Base-by-base conservation (phyloP, 371 early-diverging fungal species). In the Syncephalastrum monosporum region DNA sequence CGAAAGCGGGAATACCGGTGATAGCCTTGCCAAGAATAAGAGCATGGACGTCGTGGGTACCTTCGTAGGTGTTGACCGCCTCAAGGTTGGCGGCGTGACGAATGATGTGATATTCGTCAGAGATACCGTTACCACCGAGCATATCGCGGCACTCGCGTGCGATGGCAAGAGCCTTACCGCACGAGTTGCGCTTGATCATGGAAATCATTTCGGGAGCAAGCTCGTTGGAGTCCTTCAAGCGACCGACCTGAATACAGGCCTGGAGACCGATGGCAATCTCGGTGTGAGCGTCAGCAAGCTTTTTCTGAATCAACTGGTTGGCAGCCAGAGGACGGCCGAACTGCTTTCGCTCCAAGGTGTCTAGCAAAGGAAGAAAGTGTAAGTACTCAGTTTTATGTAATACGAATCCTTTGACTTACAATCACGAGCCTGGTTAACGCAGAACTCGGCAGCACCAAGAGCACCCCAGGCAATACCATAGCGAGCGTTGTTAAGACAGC, bases 381-480 rank as follows among this genome's bases (percentile, higher is more conserved):
- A 33, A 33, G 38, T 33, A 46, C 21, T 15, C 16, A 14, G n/a
- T 21, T 5, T 0, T n/a, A 46, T 46, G 5, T 2, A 33, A 12
- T 10, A 33, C 46, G 15, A 3, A 46, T 21, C 15, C 14, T 46
- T 33, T 10, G 10, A 33, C 38, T 33, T 33, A 33, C 38, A 33
- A 10, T 16, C 85, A 57, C 98, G 82, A 6, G 99, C 97, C 65
- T 90, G 88, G 17, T 74, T 68, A 48, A 98, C 72, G 71, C 99
- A 98, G 60, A 83, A 83, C 73, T 98, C 97, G 41, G 99, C 98
- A 16, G 99, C 95, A 45, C 99, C 99, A 27, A 98, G 76, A 10
- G 93, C 90, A 64, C 99, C 99, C 98, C 98, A 98, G 4, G 98
- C 85, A 63, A 98, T 98, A 54, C 99, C 99, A 59, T 87, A 96